Evolutionary conservation across 2,329 filamentous ascomycete species (phyloP).

Genomic region (Nothophoma quercina): DNA sequence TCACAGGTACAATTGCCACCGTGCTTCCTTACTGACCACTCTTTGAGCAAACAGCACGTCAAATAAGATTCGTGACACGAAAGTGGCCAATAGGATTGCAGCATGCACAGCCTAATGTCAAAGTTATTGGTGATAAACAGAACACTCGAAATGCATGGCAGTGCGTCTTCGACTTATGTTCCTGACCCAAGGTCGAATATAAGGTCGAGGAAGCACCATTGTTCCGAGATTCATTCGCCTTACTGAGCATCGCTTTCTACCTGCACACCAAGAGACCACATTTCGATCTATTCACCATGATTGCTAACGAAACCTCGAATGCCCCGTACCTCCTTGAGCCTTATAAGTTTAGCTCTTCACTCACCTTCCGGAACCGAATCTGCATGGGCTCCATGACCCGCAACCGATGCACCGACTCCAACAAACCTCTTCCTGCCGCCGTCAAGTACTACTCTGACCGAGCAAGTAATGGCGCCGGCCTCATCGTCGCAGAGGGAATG

Average conservation of each 20-base stretch:
- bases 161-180: no score
- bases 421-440: slow-evolving; percentile 23
- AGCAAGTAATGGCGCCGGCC: slow-evolving; percentile 27
- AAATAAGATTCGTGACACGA: neutral
- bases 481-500: slow-evolving; percentile 33
- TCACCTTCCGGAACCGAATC: slow-evolving; percentile 23
- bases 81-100: slow-evolving; percentile 7
- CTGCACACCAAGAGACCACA: neutral
- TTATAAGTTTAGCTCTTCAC: neutral
- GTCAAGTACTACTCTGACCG: slow-evolving; percentile 28
- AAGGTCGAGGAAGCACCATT: no score
- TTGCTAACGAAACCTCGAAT: neutral
- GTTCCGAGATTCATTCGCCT: no score
- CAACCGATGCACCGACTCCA: slow-evolving; percentile 31
- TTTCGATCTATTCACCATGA: neutral
- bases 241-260: no score
- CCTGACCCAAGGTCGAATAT: no score
- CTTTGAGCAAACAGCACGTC: neutral
- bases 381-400: slow-evolving; percentile 38
- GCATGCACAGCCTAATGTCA: neutral
- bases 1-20: neutral
- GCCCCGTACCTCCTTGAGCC: neutral
- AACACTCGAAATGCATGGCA: neutral
- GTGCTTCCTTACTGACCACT: neutral
- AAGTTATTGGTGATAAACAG: slow-evolving; percentile 8